Evolutionary conservation across 371 early-diverging fungal species (phyloP), one percentile per base, ranked within the genome.

Genomic region (Actinomortierella wolfii): DNA sequence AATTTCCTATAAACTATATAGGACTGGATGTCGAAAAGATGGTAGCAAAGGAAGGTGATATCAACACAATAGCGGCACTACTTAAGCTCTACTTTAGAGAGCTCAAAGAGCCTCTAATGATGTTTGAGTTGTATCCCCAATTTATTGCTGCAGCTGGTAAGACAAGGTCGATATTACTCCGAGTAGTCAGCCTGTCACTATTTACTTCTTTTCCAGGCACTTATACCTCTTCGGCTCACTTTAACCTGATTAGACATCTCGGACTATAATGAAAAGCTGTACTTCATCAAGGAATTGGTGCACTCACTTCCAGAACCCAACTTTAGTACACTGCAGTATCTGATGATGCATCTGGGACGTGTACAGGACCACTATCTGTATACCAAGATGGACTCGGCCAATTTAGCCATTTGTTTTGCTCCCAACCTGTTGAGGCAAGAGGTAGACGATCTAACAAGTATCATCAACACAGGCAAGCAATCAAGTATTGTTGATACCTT

Each of bases 301-400:
- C 90, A 89, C 44, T 76, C 80, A 0, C 68, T 94, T 23, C 94
- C 94, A 2, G 79, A 78, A 23, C 55, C 81, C 14, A 87, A 94
- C 61, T 91, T 84, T 66, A 78, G 63, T n/a, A 86, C 88, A 1
- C 79, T 93, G 1, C 83, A 90, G 56, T 89, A 80, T 56, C 64
- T 94, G 42, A 84, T 91, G 80, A 81, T 81, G 25, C 93, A 93
- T 76, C 66, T 94, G 45, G 69, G 79, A 29, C 78, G 74, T 41
- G 89, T 94, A 1, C 80, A 88, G 2, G 77, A 80, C 3, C 78
- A 88, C 34, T 78, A 85, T 39, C 85, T 84, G 5, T 75, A 81
- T n/a, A 94, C 92, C 70, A 94, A 94, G 74, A 94, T 94, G 94
- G 93, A 94, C 61, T 76, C 89, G 23, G 79, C 86, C 3, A 94